phyloP scores from a whole-genome alignment of 768 basidiomycete species.

The Leccinum imitatum region DNA sequence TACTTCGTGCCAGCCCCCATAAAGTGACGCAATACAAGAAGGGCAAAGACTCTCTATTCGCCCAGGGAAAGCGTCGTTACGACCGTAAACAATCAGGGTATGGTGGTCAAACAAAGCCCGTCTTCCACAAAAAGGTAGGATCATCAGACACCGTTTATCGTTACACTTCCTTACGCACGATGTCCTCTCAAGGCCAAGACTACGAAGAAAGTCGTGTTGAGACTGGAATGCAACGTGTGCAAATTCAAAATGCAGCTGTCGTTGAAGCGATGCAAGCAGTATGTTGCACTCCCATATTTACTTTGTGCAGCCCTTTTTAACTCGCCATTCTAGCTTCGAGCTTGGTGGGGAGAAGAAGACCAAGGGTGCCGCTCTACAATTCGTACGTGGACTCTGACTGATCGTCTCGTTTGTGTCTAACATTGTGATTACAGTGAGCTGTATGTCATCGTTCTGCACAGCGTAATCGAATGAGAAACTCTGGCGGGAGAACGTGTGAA shows the following conservation, averaged over 20 bases:
- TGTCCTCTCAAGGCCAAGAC: slow-evolving; percentile 76
- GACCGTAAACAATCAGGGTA: slow-evolving; percentile 99
- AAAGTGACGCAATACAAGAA: slow-evolving; percentile 99
- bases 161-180: neutral
- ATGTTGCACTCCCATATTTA: slow-evolving; percentile 34
- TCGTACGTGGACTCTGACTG: slow-evolving; percentile 56
- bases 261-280: slow-evolving; percentile 99
- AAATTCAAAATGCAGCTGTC: slow-evolving; percentile 97
- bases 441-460: slow-evolving; percentile 5
- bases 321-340: slow-evolving; percentile 71
- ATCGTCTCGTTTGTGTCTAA: slow-evolving; percentile 2
- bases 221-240: slow-evolving; percentile 97
- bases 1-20: slow-evolving; percentile 67
- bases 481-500: too few species aligned
- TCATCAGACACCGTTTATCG: neutral
- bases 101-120: slow-evolving; percentile 99
- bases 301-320: neutral
- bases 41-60: slow-evolving; percentile 97
- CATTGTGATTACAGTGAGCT: slow-evolving; percentile 19
- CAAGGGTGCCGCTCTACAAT: slow-evolving; percentile 92
- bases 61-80: slow-evolving; percentile 99
- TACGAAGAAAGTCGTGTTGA: slow-evolving; percentile 98
- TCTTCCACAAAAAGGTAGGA: slow-evolving; percentile 98
- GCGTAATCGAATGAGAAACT: too few species aligned
- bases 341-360: slow-evolving; percentile 99